Conservation (phyloP, 2,329 filamentous ascomycete species). For the Monosporascus ibericus region DNA sequence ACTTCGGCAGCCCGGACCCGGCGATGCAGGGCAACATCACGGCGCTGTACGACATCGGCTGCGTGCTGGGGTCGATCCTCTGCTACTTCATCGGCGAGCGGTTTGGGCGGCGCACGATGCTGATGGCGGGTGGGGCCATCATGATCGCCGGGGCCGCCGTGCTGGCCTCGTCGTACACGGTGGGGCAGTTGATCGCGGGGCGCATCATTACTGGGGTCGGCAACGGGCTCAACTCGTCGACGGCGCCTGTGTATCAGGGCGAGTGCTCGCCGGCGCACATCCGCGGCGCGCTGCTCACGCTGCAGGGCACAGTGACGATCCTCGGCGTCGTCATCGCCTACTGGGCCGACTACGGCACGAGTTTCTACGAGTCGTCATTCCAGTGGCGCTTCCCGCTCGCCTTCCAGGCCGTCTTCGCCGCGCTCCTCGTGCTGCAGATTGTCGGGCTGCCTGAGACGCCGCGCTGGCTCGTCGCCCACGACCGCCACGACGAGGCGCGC, state of each 20-base stretch:
- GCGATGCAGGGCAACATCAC: slow-evolving; percentile 31
- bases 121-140: slow-evolving; percentile 33
- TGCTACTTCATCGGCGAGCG: slow-evolving; percentile 31
- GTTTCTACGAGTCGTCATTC: slow-evolving; percentile 2
- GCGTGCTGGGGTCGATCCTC: slow-evolving; percentile 23
- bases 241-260: slow-evolving; percentile 32
- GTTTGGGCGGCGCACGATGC: slow-evolving; percentile 35
- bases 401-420: slow-evolving; percentile 33
- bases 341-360: slow-evolving; percentile 19
- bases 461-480: slow-evolving; percentile 28
- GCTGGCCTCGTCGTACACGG: slow-evolving; percentile 30
- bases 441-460: slow-evolving; percentile 32
- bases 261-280: slow-evolving; percentile 31
- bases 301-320: slow-evolving; percentile 40
- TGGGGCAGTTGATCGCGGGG: slow-evolving; percentile 38
- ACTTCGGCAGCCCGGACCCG: slow-evolving; percentile 30
- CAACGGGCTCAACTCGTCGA: slow-evolving; percentile 32
- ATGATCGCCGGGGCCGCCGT: slow-evolving; percentile 39
- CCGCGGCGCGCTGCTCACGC: slow-evolving; percentile 43
- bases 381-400: slow-evolving; percentile 37
- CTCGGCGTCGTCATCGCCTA: slow-evolving; percentile 40
- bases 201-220: slow-evolving; percentile 39
- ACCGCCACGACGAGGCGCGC: slow-evolving; percentile 23
- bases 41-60: slow-evolving; percentile 29
- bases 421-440: slow-evolving; percentile 29